Evolutionary conservation across 164 flowering plant species (phyloP), one percentile per base, ranked within the genome.

Genomic region (Saururus chinensis): DNA sequence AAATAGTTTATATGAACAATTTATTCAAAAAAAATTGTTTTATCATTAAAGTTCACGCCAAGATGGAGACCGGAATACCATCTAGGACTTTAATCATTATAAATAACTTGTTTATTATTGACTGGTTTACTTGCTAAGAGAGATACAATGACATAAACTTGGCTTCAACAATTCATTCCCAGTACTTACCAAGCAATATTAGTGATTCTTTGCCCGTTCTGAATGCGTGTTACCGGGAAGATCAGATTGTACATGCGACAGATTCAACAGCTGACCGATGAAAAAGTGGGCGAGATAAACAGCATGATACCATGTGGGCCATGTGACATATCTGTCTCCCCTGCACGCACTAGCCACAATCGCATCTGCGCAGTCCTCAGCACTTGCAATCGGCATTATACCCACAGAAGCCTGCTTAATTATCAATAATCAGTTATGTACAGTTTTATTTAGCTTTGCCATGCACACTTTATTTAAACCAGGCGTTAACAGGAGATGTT

Each of bases 331-430:
- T 42, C 51, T 67, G 3, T 77, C 81, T 22, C 84, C 83, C 4
- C 81, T n/a, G 66, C 83, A 70, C 0, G 79, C 84, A 20, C 81
- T 63, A 13, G 73, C 69, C 41, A 87, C 84, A 8, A 84, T 80
- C 0, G 73, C 71, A 61, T 72, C 69, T 0, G 85, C 86, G 42
- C 80, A 75, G 0, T 37, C 70, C 10, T 62, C 53, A 0, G 42
- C 80, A 1, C 64, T 25, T 9, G 16, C 71, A 0, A 82, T 63
- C 20, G 89, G 86, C 7, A 69, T 9, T 1, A 59, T 1, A 3
- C 78, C 68, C 23, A 80, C 69, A 42, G 23, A 1, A 9, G 65
- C 75, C 91, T 81, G 60, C n/a, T n/a, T n/a, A n/a, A n/a, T n/a
- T n/a, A n/a, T n/a, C n/a, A n/a, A n/a, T n/a, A n/a, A n/a, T n/a